phyloP scores from a whole-genome alignment of 495 filamentous ascomycete genomes.

The Penicillium daleae region DNA sequence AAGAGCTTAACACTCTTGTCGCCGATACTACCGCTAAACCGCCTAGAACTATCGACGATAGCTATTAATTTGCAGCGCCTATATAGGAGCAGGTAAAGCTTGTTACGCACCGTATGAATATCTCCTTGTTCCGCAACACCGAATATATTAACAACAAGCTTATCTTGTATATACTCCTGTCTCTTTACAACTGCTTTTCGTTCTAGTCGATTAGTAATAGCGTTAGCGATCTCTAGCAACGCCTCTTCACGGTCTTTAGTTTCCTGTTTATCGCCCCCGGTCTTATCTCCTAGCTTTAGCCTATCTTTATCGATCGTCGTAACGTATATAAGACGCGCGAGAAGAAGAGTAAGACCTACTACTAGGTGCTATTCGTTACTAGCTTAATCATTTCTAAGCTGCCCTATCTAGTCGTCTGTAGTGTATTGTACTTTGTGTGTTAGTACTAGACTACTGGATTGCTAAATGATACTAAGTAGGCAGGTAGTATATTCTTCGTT shows the following conservation, averaged over 20 bases:
- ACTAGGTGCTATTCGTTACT: conserved; percentile 56
- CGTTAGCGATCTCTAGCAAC: background rate
- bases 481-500: background rate
- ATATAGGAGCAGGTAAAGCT: conserved; percentile 58
- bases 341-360: conserved; percentile 57
- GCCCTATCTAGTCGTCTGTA: conserved; percentile 55
- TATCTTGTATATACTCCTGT: conserved; percentile 30
- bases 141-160: conserved; percentile 71
- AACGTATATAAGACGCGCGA: conserved; percentile 57
- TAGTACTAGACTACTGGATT: conserved; percentile 43
- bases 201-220: conserved; percentile 31
- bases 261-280: conserved; percentile 56
- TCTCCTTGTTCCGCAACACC: no score
- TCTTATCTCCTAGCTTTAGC: conserved; percentile 55
- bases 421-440: conserved; percentile 51
- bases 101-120: conserved; percentile 61
- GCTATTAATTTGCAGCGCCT: conserved; percentile 60
- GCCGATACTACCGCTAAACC: conserved; percentile 39
- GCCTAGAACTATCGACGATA: conserved; percentile 39
- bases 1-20: conserved; percentile 60
- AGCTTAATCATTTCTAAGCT: conserved; percentile 55
- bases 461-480: background rate
- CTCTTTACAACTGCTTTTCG: conserved; percentile 41
- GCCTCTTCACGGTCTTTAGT: conserved; percentile 50
- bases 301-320: conserved; percentile 56